These are phyloP conservation scores for Acorus gramineus DNA, from an alignment of 106 monocot species.

Conservation along the genomic window DNA sequence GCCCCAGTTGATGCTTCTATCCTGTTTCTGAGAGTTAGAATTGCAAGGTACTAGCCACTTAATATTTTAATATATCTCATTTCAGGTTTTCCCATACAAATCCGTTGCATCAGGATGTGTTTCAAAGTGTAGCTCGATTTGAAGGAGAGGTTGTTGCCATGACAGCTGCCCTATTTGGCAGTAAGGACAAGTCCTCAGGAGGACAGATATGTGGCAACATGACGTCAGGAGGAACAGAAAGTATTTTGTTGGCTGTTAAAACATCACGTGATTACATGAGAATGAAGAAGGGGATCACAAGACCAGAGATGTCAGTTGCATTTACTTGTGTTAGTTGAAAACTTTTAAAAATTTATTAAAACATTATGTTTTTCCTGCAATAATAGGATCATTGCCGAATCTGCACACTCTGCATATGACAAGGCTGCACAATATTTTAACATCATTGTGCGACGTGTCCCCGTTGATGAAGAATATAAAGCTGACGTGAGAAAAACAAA, in stretches of 20 bases:
- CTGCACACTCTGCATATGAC: constrained; percentile 98
- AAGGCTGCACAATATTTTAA: constrained; percentile 97
- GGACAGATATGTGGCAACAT: constrained; percentile 98
- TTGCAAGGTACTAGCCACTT: no score
- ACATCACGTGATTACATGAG: constrained; percentile 95
- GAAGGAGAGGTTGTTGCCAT: constrained; percentile 95
- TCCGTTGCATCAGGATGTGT: constrained; percentile 90
- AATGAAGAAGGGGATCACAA: constrained; percentile 70
- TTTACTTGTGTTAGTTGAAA: not conserved
- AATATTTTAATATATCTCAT: no score
- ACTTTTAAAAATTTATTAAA: not conserved
- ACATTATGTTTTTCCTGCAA: constrained; percentile 2
- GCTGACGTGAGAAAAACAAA: constrained; percentile 73
- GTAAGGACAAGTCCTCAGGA: constrained; percentile 69
- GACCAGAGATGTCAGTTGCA: constrained; percentile 75
- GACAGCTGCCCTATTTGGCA: constrained; percentile 89
- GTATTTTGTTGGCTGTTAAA: constrained; percentile 94
- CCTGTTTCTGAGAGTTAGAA: no score
- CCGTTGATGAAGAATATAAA: constrained; percentile 78
- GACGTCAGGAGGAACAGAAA: constrained; percentile 99
- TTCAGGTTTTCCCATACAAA: constrained; percentile 98
- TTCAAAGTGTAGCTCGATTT: constrained; percentile 70
- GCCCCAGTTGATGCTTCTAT: no score
- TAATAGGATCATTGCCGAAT: constrained; percentile 86
- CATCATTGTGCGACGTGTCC: constrained; percentile 74